phyloP scores from a whole-genome alignment of 2,329 filamentous ascomycete genomes.

The Cytospora paraplurivora region DNA sequence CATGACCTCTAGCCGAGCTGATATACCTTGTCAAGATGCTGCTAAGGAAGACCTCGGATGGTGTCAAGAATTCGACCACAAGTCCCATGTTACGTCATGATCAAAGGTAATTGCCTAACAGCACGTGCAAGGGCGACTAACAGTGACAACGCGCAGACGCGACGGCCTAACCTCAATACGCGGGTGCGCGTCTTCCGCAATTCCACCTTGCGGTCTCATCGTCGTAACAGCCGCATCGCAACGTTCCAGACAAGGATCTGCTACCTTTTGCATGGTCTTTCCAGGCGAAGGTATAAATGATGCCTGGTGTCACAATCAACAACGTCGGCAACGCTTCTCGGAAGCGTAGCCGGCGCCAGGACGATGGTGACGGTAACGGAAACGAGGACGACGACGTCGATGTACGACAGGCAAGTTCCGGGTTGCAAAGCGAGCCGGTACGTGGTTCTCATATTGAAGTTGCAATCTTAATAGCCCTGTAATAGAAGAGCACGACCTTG shows the following conservation, averaged over 20 bases:
- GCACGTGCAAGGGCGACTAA: not conserved
- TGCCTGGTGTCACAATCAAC: slow-evolving; percentile 37
- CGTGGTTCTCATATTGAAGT: slow-evolving; percentile 29
- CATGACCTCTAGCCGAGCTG: not conserved
- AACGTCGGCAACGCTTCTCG: slow-evolving; percentile 33
- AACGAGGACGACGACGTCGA: slow-evolving; percentile 41
- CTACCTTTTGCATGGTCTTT: not conserved
- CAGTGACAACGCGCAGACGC: not conserved
- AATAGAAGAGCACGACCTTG: not conserved
- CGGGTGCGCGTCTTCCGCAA: slow-evolving; percentile 18
- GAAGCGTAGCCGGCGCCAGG: slow-evolving; percentile 48
- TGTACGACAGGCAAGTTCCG: slow-evolving; percentile 46
- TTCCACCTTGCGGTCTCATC: not conserved
- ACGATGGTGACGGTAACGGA: slow-evolving; percentile 37
- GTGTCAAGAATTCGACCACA: not conserved
- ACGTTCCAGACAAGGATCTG: not conserved
- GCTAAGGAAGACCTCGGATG: not conserved
- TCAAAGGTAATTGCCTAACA: not conserved
- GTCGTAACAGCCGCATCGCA: not conserved
- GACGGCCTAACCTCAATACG: slow-evolving; percentile 5
- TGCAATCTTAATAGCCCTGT: not conserved
- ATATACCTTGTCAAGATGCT: not conserved
- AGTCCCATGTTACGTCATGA: not conserved
- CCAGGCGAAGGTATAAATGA: slow-evolving; percentile 23
- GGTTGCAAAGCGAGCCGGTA: slow-evolving; percentile 44